A percentile compares a stretch with the other conserved stretches of the same genome.
Evolutionary conservation across 148 eudicot species (phyloP).

Genomic region (Amaranthus palmeri): DNA sequence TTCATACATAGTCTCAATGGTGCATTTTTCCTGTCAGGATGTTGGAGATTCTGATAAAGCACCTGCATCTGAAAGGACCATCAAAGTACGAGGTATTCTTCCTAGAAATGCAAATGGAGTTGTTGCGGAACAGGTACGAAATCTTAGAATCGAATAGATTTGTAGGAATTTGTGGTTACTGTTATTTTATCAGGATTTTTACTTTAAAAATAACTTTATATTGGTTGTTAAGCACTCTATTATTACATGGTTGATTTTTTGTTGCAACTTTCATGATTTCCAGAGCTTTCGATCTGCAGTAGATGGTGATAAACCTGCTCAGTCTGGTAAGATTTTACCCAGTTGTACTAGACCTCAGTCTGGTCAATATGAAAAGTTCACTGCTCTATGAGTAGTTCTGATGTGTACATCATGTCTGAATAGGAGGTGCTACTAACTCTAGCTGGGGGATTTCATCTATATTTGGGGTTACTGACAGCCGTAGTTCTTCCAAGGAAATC

Average conservation of each 20-base stretch:
- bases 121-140: constrained; percentile 66
- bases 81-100: constrained; percentile 68
- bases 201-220: background rate
- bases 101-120: constrained; percentile 68
- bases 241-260: background rate
- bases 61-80: constrained; percentile 68
- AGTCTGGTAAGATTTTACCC: constrained; percentile 54
- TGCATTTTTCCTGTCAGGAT: constrained; percentile 44
- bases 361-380: background rate
- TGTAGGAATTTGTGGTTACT: background rate
- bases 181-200: background rate
- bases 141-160: no score
- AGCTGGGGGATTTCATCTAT: constrained; percentile 86
- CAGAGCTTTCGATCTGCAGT: constrained; percentile 54
- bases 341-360: background rate
- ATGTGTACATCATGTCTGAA: constrained; percentile 13
- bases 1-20: background rate
- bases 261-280: constrained; percentile 21
- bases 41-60: constrained; percentile 59
- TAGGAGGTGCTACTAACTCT: constrained; percentile 51
- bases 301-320: constrained; percentile 59
- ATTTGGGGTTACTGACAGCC: constrained; percentile 64
- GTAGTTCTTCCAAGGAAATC: constrained; percentile 50
- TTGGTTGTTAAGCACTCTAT: background rate
- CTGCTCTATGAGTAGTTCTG: background rate